Evolutionary conservation across 441 rosid genomes (phyloP).

Genomic region (Gossypium aridum): DNA sequence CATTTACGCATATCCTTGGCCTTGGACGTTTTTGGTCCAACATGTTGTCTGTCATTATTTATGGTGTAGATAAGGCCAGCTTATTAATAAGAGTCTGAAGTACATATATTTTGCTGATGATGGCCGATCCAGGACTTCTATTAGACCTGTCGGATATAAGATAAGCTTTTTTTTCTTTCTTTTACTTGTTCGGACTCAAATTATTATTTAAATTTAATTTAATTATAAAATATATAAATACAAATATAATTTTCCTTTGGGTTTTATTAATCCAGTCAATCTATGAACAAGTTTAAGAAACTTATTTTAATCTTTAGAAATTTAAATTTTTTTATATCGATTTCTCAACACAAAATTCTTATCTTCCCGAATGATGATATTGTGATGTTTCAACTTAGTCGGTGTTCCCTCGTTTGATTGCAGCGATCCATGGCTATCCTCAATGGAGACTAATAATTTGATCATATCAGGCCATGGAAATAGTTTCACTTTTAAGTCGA

Average conservation of each 20-base stretch:
- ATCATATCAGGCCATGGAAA: constrained; percentile 27
- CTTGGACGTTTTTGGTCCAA: constrained; percentile 17
- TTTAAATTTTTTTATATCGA: neutral
- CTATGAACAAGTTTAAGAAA: too few species aligned
- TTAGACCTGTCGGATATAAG: neutral
- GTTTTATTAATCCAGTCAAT: too few species aligned
- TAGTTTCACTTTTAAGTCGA: constrained; percentile 29
- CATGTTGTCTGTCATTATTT: constrained; percentile 22
- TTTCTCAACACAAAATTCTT: neutral
- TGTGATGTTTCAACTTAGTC: neutral
- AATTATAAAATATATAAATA: too few species aligned
- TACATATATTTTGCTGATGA: too few species aligned
- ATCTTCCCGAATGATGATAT: neutral
- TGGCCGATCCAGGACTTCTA: neutral
- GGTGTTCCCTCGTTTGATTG: constrained; percentile 6
- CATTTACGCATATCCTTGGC: constrained; percentile 12
- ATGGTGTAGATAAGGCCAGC: neutral
- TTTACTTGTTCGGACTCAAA: neutral
- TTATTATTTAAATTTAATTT: too few species aligned
- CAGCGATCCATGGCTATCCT: constrained; percentile 49
- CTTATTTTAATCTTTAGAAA: neutral
- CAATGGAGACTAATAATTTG: constrained; percentile 31
- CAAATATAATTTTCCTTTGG: too few species aligned
- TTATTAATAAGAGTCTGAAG: too few species aligned
- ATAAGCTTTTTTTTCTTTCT: neutral